Conservation (phyloP, 495 filamentous ascomycete genomes). For the Neurospora sp. region DNA sequence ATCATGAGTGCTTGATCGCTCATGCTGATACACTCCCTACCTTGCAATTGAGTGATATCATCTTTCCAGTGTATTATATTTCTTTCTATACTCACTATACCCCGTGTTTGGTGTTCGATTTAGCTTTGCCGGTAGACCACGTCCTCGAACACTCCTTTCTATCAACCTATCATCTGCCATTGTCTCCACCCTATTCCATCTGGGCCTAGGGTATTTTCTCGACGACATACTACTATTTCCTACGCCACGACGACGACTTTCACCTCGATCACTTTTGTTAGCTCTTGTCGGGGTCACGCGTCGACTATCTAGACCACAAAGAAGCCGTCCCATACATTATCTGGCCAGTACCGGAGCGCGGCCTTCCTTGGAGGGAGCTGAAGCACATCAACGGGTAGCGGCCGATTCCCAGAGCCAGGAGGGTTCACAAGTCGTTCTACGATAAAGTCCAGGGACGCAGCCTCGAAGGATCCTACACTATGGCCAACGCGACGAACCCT, state of each 20-base stretch:
- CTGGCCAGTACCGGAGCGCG: neutral
- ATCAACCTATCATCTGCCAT: neutral
- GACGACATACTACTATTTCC: conserved; percentile 3
- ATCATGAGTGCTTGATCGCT: neutral
- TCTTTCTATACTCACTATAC: neutral
- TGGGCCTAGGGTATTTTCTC: conserved; percentile 2
- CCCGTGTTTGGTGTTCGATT: neutral
- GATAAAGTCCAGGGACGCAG: neutral
- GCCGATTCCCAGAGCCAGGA: neutral
- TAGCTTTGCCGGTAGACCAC: neutral
- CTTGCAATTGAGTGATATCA: neutral
- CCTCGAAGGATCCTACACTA: neutral
- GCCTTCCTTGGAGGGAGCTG: neutral
- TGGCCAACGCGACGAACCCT: conserved; percentile 6
- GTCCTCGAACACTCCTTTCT: neutral
- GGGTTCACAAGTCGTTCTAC: neutral
- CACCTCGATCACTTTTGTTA: neutral
- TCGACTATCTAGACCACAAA: neutral
- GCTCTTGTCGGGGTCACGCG: neutral
- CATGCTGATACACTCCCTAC: neutral
- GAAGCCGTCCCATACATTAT: neutral
- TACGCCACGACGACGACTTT: neutral
- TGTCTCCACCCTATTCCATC: neutral
- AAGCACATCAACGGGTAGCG: neutral
- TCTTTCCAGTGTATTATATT: neutral